Evolutionary conservation across 2,329 filamentous ascomycete species (phyloP).

Genomic region (Colletotrichum orbiculare): DNA sequence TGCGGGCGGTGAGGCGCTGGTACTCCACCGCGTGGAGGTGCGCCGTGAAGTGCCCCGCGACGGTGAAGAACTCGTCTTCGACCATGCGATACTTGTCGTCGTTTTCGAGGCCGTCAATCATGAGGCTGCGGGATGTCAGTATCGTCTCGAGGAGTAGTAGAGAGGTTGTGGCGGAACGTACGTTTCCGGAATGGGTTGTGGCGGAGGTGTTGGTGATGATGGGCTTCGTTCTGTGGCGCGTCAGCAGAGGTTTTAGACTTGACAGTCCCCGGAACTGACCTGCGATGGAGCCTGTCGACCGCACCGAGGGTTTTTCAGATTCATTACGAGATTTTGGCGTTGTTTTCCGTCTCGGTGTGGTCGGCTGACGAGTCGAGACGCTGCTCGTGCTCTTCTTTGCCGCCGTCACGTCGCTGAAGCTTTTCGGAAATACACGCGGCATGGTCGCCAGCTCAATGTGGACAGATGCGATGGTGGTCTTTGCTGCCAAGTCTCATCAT

Average conservation of each 20-base stretch:
- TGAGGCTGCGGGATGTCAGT: slow-evolving; percentile 58
- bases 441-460: too few relatives aligned
- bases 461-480: neutral
- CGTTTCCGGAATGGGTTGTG: slow-evolving; percentile 59
- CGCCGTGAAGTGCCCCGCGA: slow-evolving; percentile 76
- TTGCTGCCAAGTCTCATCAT: neutral
- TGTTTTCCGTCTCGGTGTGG: neutral
- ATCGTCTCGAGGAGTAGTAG: neutral
- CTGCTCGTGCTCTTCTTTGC: slow-evolving; percentile 6
- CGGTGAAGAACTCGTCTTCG: slow-evolving; percentile 79
- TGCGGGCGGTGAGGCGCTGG: slow-evolving; percentile 69
- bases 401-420: neutral
- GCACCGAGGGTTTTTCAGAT: neutral
- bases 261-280: neutral
- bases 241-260: too few relatives aligned
- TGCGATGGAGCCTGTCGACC: slow-evolving; percentile 6
- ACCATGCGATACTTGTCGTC: slow-evolving; percentile 86
- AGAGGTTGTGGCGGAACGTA: slow-evolving; percentile 40
- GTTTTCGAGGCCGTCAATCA: slow-evolving; percentile 71
- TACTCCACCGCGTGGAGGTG: slow-evolving; percentile 86
- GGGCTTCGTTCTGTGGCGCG: slow-evolving; percentile 47
- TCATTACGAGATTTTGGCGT: neutral
- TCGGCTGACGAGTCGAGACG: neutral
- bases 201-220: slow-evolving; percentile 65
- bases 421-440: too few relatives aligned